Evolutionary conservation across 1,284 basidiomycete genomes (phyloP).

Genomic region (Hemileia vastatrix): DNA sequence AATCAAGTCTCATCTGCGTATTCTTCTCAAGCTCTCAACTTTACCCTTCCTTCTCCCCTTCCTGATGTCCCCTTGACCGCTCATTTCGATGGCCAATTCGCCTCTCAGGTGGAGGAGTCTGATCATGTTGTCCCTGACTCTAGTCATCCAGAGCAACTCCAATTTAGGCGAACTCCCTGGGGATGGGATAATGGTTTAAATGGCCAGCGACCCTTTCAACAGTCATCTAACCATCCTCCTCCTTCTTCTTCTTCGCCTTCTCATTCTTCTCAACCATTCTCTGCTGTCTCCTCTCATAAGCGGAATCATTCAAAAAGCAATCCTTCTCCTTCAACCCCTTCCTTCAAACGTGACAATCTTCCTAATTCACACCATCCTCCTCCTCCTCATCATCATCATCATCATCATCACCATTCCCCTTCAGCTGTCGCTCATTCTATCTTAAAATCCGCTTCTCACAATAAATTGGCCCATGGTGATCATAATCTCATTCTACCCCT

Average conservation of each 20-base stretch:
- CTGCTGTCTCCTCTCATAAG: not conserved
- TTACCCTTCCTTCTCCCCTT: too few relatives aligned
- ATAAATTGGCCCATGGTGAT: too few relatives aligned
- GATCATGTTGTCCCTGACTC: too few relatives aligned
- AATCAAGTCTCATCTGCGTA: too few relatives aligned
- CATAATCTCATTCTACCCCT: not conserved
- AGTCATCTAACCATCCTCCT: not conserved
- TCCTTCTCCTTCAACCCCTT: not conserved
- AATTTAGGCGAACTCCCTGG: too few relatives aligned
- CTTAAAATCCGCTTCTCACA: conserved; percentile 8
- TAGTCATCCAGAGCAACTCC: too few relatives aligned
- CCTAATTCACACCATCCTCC: not conserved
- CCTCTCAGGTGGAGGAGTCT: too few relatives aligned
- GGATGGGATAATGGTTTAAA: too few relatives aligned
- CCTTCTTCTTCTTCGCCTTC: not conserved
- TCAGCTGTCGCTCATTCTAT: conserved; percentile 19
- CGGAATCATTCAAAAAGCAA: not conserved
- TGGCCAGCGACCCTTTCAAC: too few relatives aligned
- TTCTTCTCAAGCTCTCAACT: too few relatives aligned
- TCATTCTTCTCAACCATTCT: not conserved
- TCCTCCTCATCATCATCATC: not conserved
- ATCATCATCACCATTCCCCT: conserved; percentile 9
- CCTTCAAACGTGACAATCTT: conserved; percentile 3
- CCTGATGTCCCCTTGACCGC: too few relatives aligned
- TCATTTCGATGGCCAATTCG: too few relatives aligned